phyloP scores from a whole-genome alignment of 2,329 filamentous ascomycete species.

The Calonectria crousiana region DNA sequence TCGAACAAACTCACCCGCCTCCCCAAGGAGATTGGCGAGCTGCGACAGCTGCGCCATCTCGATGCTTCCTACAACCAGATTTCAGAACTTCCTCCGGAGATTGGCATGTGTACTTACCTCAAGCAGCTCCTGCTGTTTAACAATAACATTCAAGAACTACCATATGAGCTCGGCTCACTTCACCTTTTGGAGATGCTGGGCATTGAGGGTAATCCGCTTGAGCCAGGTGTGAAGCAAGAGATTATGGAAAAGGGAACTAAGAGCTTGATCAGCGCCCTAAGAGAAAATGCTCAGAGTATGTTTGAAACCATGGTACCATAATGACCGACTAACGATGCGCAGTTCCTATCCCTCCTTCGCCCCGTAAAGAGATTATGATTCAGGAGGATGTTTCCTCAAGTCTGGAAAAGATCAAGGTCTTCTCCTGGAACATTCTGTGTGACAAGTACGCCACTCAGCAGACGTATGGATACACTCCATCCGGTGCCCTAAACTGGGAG shows the following conservation, averaged over 20 bases:
- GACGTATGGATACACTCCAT: slow-evolving; percentile 92
- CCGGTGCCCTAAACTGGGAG: slow-evolving; percentile 85
- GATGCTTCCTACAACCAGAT: slow-evolving; percentile 93
- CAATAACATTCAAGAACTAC: slow-evolving; percentile 86
- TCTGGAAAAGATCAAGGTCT: slow-evolving; percentile 81
- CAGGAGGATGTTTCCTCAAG: slow-evolving; percentile 71
- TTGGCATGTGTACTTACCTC: slow-evolving; percentile 96
- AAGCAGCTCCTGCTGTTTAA: slow-evolving; percentile 90
- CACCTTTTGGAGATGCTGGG: slow-evolving; percentile 91
- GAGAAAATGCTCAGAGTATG: slow-evolving; percentile 88
- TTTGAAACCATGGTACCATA: slow-evolving; percentile 28
- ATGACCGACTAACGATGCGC: slow-evolving; percentile 37
- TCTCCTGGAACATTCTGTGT: slow-evolving; percentile 97
- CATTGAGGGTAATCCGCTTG: slow-evolving; percentile 90
- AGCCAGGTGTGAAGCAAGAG: slow-evolving; percentile 80
- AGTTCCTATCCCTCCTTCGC: slow-evolving; percentile 83
- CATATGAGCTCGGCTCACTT: slow-evolving; percentile 88
- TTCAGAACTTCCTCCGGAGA: slow-evolving; percentile 83
- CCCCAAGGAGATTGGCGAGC: slow-evolving; percentile 83
- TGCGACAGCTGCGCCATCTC: slow-evolving; percentile 84
- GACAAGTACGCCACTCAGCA: slow-evolving; percentile 89
- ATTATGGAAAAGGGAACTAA: slow-evolving; percentile 91
- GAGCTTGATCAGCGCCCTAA: slow-evolving; percentile 83
- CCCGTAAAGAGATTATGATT: slow-evolving; percentile 84
- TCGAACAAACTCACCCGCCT: slow-evolving; percentile 89